Base-by-base conservation (phyloP, 768 basidiomycete genomes). In the Mycena pura region DNA sequence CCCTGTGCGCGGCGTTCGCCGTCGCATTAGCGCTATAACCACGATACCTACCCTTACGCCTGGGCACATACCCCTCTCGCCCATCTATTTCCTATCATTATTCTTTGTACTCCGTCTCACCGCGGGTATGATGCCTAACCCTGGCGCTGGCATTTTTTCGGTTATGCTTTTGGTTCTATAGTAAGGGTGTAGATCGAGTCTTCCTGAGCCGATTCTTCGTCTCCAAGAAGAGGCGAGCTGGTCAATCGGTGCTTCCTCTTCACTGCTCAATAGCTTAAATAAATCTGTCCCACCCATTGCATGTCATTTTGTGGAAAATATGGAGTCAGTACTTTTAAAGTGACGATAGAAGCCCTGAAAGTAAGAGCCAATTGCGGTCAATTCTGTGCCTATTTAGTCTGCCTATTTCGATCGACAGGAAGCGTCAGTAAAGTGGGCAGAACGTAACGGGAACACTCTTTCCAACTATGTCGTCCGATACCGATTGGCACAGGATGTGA, bases 1-100 rank as follows among this genome's bases (percentile, higher is more conserved):
- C 74, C 48, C 65, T 84, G 61, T 71, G 77, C 64, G 79, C 77
- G 31, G 55, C 82, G 62, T 74, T 73, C 29, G 82, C 78, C 44
- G 71, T 74, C 58, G 69, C 66, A 9, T 47, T 69, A 4, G 53
- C 50, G 40, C 62, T 68, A 19, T 70, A 67, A 66, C 58, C 55
- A 67, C 53, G 56, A 70, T 69, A 69, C 69, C 67, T 57, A 19
- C 39, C 43, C 54, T 60, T n/a, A 59, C 63, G 60, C 60, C 63
- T 57, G 52, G 65, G 65, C 59, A 13, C 55, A 53, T 58, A 55
- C 54, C 50, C 47, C 51, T 25, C 39, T 41, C n/a, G n/a, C n/a
- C n/a, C n/a, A n/a, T 27, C 29, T 63, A n/a, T 51, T 63, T 36
- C 24, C 39, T 65, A 29, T 48, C 39, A 36, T 56, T 66, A 66